These are phyloP conservation scores for Penicillium decumbens DNA, from an alignment of 2,329 filamentous ascomycete genomes.

Conservation along the genomic window DNA sequence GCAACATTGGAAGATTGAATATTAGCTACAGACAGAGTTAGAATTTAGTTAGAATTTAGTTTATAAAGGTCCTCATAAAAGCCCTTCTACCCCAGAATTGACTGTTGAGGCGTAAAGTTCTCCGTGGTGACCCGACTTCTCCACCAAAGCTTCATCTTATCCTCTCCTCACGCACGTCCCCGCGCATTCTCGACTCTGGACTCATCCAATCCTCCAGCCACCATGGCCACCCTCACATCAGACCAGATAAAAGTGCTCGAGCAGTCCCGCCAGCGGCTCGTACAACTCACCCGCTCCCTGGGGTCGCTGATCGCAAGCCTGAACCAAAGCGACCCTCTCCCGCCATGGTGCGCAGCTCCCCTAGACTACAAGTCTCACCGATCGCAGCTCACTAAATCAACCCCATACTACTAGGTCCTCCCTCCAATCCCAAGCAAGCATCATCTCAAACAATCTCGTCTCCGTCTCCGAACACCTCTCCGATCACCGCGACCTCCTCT, in stretches of 20 bases:
- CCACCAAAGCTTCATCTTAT: not conserved
- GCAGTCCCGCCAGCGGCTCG: conserved; percentile 63
- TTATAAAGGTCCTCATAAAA: not conserved
- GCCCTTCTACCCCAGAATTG: not conserved
- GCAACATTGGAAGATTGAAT: no score
- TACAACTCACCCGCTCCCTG: conserved; percentile 65
- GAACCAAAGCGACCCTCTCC: conserved; percentile 60
- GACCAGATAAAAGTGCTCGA: conserved; percentile 61
- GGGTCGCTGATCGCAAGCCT: conserved; percentile 60
- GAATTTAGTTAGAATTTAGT: no score
- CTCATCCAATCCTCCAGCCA: not conserved
- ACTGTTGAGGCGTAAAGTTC: not conserved
- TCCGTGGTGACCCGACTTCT: not conserved
- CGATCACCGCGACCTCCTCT: conserved; percentile 63
- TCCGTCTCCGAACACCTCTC: conserved; percentile 62
- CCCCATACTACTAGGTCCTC: conserved; percentile 53
- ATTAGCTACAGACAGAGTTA: no score
- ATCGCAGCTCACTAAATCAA: conserved; percentile 1
- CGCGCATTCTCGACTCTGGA: not conserved
- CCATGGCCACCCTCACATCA: conserved; percentile 37
- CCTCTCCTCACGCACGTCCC: not conserved
- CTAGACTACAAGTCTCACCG: not conserved
- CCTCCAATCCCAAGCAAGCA: conserved; percentile 65
- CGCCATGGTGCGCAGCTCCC: conserved; percentile 54
- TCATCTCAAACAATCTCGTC: conserved; percentile 66